phyloP scores from a whole-genome alignment of 1,284 basidiomycete genomes.

The Fistulina hepatica region DNA sequence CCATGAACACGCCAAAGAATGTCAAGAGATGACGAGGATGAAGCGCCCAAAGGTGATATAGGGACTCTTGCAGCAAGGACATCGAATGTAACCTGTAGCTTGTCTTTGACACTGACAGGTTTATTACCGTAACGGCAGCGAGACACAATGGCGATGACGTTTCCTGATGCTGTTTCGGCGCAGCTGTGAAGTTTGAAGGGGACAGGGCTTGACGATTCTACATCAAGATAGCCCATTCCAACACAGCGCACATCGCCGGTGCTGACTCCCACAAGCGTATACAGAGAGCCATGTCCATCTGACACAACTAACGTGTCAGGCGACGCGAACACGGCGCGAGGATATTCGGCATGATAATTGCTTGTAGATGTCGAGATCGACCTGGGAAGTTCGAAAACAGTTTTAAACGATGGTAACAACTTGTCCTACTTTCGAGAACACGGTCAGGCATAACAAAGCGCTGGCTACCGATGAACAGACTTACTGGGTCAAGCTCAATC shows the following conservation, averaged over 20 bases:
- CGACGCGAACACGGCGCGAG: constrained; percentile 47
- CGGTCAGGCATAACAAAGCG: constrained; percentile 14
- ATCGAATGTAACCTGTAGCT: constrained; percentile 39
- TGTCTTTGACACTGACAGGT: constrained; percentile 13
- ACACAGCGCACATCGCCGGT: constrained; percentile 26
- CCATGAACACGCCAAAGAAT: constrained; percentile 62
- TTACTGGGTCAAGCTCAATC: constrained; percentile 48
- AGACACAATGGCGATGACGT: constrained; percentile 40
- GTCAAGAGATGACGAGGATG: constrained; percentile 30
- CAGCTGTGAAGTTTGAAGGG: constrained; percentile 55
- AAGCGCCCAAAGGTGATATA: constrained; percentile 27
- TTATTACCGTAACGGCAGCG: constrained; percentile 36
- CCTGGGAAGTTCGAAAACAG: constrained; percentile 46
- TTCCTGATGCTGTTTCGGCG: constrained; percentile 27
- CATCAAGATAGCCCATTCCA: constrained; percentile 41
- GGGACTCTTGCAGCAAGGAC: constrained; percentile 47
- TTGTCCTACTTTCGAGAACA: constrained; percentile 34
- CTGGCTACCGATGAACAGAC: constrained; percentile 16
- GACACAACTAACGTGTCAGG: constrained; percentile 44
- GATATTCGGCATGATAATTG: constrained; percentile 56
- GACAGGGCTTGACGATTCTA: constrained; percentile 26
- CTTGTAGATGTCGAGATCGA: constrained; percentile 15
- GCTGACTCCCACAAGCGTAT: constrained; percentile 40
- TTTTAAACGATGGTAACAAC: constrained; percentile 41
- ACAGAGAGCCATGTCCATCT: constrained; percentile 64